Conservation (phyloP, 2,329 filamentous ascomycete species). For the Fusarium aywerte region DNA sequence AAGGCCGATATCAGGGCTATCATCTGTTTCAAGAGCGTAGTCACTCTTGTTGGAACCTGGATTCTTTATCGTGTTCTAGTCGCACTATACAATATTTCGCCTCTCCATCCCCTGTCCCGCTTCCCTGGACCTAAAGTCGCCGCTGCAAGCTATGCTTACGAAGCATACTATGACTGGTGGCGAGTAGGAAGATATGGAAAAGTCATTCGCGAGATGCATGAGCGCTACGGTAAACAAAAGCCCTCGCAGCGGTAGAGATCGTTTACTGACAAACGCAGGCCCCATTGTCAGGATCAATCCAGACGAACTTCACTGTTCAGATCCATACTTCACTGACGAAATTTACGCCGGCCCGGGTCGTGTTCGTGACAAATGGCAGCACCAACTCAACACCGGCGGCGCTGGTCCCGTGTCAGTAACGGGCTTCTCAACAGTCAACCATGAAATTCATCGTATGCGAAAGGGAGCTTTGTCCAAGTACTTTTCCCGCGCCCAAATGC, state of each 20-base stretch:
- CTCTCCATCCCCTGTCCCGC: conserved; percentile 52
- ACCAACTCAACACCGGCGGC: conserved; percentile 29
- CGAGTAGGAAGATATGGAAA: conserved; percentile 50
- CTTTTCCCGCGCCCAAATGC: conserved; percentile 50
- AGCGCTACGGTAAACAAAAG: conserved; percentile 48
- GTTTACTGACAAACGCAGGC: conserved; percentile 25
- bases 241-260: rapidly evolving
- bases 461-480: conserved; percentile 48
- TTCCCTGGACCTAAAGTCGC: conserved; percentile 54
- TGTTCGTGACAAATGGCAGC: conserved; percentile 43
- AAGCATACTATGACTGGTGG: conserved; percentile 54
- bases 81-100: conserved; percentile 53
- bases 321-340: conserved; percentile 52
- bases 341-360: conserved; percentile 49
- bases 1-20: neutral
- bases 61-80: conserved; percentile 46
- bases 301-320: conserved; percentile 54
- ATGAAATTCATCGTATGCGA: conserved; percentile 51
- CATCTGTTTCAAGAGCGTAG: neutral
- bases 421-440: conserved; percentile 36
- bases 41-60: conserved; percentile 43
- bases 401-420: conserved; percentile 23
- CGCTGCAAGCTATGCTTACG: conserved; percentile 51
- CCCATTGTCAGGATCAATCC: conserved; percentile 55
- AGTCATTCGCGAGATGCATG: conserved; percentile 52